Evolutionary conservation across 2,329 filamentous ascomycete species (phyloP), one percentile per base, ranked within the genome.

Genomic region (Diaporthe amygdali): DNA sequence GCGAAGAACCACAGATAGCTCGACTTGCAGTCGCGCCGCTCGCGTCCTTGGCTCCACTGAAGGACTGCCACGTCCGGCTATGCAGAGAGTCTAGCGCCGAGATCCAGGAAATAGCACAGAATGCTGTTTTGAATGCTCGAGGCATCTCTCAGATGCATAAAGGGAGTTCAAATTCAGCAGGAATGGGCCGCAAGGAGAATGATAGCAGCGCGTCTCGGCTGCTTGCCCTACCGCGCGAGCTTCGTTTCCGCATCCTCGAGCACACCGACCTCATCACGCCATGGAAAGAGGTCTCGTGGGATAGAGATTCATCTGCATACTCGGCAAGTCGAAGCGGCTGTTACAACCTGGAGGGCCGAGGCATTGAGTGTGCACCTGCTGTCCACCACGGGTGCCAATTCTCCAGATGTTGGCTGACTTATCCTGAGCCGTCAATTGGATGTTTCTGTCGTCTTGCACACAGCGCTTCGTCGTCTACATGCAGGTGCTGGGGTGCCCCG

Each of bases 181-280:
- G 39, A 8, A 8, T 8, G 15, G 27, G 37, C 55, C n/a, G n/a
- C n/a, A n/a, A n/a, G n/a, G n/a, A n/a, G n/a, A n/a, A n/a, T n/a
- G n/a, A n/a, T n/a, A 5, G 25, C 34, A 20, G 4, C 3, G 22
- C 2, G 7, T 59, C 55, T 2, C 22, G 55, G 37, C 55, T 59
- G 9, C 55, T 59, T 15, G 22, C 37, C 76, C 72, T 78, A 12
- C 76, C 76, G 4, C 20, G 25, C 14, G 75, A 77, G 54, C 22
- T 77, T 30, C 73, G 75, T 22, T 68, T 68, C 32, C 59, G 72
- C 1, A 74, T 77, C 8, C 71, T 77, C 3, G 46, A 66, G 49
- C 75, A 77, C 37, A 78, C 76, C 17, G 75, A 77, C 32, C 72
- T 78, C 2, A 69, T 76, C 22, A 72, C 74, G 1, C 76, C 76